phyloP scores from a whole-genome alignment of 1,284 basidiomycete species.

The Phlebopus sp. region DNA sequence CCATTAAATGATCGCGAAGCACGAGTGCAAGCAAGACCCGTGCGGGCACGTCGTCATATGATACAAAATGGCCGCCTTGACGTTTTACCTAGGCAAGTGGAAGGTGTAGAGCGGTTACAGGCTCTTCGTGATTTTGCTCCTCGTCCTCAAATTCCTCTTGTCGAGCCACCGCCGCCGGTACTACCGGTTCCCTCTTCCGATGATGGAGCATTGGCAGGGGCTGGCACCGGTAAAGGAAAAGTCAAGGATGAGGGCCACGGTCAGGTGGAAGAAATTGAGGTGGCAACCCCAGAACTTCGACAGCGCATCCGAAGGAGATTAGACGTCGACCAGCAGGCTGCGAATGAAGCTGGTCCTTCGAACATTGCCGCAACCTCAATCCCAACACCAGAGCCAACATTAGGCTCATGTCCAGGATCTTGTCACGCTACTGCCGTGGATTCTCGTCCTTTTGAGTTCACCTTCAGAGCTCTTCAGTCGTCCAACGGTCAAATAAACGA shows the following conservation, averaged over 20 bases:
- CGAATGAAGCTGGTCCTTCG: slow-evolving; percentile 12
- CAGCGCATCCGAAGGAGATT: slow-evolving; percentile 19
- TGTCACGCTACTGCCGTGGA: slow-evolving; percentile 12
- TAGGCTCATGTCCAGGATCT: slow-evolving; percentile 4
- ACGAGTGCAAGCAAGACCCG: slow-evolving; percentile 22
- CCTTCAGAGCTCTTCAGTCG: slow-evolving; percentile 16
- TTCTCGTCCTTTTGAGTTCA: slow-evolving; percentile 29
- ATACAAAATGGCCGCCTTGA: slow-evolving; percentile 23
- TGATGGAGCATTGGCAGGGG: neutral
- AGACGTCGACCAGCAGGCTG: slow-evolving; percentile 7
- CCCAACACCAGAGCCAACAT: slow-evolving; percentile 1
- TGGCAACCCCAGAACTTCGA: slow-evolving; percentile 4
- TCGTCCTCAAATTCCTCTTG: slow-evolving; percentile 14
- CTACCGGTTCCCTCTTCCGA: slow-evolving; percentile 2
- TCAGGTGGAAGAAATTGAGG: neutral
- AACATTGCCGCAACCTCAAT: neutral
- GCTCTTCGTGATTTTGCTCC: slow-evolving; percentile 16
- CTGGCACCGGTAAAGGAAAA: slow-evolving; percentile 24
- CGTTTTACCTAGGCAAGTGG: slow-evolving; percentile 14
- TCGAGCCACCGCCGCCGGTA: slow-evolving; percentile 13
- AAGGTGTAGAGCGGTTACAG: slow-evolving; percentile 17
- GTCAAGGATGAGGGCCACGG: slow-evolving; percentile 12
- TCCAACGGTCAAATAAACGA: slow-evolving; percentile 9
- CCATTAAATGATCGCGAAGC: slow-evolving; percentile 23
- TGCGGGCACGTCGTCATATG: slow-evolving; percentile 25